These are phyloP conservation scores for Simmondsia chinensis DNA, from an alignment of 148 eudicot species.

Conservation along the genomic window DNA sequence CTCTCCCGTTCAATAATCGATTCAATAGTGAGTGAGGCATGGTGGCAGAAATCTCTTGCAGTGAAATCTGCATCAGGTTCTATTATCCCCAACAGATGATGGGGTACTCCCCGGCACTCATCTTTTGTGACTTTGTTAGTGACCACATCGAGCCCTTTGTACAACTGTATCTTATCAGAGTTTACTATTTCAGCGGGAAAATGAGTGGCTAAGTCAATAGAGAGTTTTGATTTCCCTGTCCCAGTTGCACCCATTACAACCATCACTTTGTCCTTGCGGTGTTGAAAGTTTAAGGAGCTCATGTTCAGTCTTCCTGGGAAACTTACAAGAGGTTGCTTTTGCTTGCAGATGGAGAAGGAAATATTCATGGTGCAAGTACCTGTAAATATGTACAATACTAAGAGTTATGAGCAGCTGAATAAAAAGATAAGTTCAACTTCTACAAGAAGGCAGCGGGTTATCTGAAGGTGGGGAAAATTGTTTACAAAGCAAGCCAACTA, in stretches of 20 bases:
- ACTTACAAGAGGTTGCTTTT: constrained; percentile 38
- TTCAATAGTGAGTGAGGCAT: constrained; percentile 43
- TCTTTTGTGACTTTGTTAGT: constrained; percentile 78
- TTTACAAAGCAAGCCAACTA: constrained; percentile 2
- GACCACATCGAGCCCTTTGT: constrained; percentile 56
- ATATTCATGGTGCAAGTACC: constrained; percentile 37
- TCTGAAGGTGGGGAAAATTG: constrained; percentile 3
- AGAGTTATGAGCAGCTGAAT: constrained; percentile 2
- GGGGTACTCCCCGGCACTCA: constrained; percentile 62
- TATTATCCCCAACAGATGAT: constrained; percentile 54
- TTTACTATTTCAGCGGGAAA: constrained; percentile 63
- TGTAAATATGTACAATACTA: constrained; percentile 7
- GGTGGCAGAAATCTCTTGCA: constrained; percentile 39
- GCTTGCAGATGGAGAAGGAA: constrained; percentile 45
- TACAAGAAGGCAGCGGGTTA: not conserved
- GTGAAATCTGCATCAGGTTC: constrained; percentile 55
- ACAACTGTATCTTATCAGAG: constrained; percentile 82
- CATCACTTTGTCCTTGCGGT: constrained; percentile 62
- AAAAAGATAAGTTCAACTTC: not conserved
- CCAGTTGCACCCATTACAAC: constrained; percentile 90
- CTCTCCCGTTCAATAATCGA: constrained; percentile 36
- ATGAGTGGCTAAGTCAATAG: constrained; percentile 61
- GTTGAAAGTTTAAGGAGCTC: constrained; percentile 31
- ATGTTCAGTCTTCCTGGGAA: constrained; percentile 38
- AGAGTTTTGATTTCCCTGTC: constrained; percentile 77